Percentiles rank a stretch among this genome's conserved stretches.
Evolutionary conservation across 768 basidiomycete species (phyloP).

Genomic region (Amanita muscaria): DNA sequence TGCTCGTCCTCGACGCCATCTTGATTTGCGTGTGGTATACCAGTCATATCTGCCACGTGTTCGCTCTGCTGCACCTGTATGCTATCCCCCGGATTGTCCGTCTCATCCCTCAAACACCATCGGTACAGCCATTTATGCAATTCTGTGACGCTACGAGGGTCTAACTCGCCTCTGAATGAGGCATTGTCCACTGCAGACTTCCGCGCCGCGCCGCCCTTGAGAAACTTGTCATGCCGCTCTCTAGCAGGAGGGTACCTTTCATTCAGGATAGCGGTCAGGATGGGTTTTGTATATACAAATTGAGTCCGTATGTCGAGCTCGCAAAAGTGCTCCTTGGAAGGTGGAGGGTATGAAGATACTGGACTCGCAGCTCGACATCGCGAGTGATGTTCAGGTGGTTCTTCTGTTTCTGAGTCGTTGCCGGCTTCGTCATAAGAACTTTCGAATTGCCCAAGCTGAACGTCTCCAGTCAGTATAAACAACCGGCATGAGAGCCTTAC

Average conservation of each 20-base stretch:
- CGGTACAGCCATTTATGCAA: constrained; percentile 27
- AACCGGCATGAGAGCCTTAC: background rate
- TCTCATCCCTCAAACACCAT: constrained; percentile 36
- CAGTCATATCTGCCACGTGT: too few relatives aligned
- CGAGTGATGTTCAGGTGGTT: constrained; percentile 12
- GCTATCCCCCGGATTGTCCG: too few relatives aligned
- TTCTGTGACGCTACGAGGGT: constrained; percentile 27
- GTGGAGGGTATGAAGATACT: constrained; percentile 32
- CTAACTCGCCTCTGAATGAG: constrained; percentile 32
- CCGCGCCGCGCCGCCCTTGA: constrained; percentile 48
- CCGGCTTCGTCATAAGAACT: constrained; percentile 34
- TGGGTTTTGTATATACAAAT: constrained; percentile 56
- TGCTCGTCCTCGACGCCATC: too few relatives aligned
- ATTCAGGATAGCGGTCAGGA: constrained; percentile 51
- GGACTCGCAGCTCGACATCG: constrained; percentile 29
- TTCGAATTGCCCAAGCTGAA: constrained; percentile 48
- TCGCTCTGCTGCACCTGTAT: too few relatives aligned
- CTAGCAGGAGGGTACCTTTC: constrained; percentile 46
- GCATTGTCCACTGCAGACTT: constrained; percentile 28
- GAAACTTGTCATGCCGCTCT: constrained; percentile 41
- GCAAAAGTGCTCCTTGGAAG: constrained; percentile 33
- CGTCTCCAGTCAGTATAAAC: constrained; percentile 5
- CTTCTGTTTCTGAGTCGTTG: constrained; percentile 28
- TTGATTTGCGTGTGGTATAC: too few relatives aligned
- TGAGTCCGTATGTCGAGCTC: constrained; percentile 46